A percentile compares a stretch with the other conserved stretches of the same genome.
Conservation (phyloP, 306 rosid species). For the Quercus alba region DNA sequence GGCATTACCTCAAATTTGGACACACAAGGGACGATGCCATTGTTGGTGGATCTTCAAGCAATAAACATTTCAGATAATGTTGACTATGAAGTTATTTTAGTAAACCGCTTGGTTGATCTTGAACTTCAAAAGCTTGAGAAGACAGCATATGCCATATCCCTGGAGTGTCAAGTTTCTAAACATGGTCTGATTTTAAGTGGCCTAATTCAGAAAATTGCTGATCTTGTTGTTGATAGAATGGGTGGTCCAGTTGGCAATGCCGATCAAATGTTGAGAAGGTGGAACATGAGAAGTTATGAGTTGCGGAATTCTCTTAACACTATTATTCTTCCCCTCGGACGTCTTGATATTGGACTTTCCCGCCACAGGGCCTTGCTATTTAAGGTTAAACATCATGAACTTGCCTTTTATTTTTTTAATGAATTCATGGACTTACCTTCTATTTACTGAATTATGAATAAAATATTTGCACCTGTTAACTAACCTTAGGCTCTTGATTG, state of each 20-base stretch:
- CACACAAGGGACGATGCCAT: conserved; percentile 89
- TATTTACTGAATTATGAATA: conserved; percentile 2
- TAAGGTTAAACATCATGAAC: conserved; percentile 54
- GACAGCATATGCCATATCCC: conserved; percentile 42
- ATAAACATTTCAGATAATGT: conserved; percentile 54
- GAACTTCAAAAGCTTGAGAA: conserved; percentile 78
- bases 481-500: neutral
- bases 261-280: conserved; percentile 67
- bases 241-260: conserved; percentile 94
- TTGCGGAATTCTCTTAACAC: conserved; percentile 59
- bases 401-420: conserved; percentile 1
- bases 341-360: conserved; percentile 94
- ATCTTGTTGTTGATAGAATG: conserved; percentile 87
- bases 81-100: conserved; percentile 80
- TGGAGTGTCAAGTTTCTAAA: conserved; percentile 51
- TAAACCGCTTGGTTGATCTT: conserved; percentile 61
- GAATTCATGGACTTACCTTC: neutral
- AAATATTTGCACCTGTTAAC: conserved; percentile 9
- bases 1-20: conserved; percentile 56
- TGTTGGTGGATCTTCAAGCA: conserved; percentile 73
- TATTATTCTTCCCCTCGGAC: conserved; percentile 77
- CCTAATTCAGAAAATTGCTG: conserved; percentile 81
- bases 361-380: conserved; percentile 97
- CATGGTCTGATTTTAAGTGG: conserved; percentile 68
- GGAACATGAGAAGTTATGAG: conserved; percentile 76